Percentiles rank a stretch among this genome's conserved stretches.
Conservation (phyloP, 2,329 filamentous ascomycete species). For the Colletotrichum sp. region DNA sequence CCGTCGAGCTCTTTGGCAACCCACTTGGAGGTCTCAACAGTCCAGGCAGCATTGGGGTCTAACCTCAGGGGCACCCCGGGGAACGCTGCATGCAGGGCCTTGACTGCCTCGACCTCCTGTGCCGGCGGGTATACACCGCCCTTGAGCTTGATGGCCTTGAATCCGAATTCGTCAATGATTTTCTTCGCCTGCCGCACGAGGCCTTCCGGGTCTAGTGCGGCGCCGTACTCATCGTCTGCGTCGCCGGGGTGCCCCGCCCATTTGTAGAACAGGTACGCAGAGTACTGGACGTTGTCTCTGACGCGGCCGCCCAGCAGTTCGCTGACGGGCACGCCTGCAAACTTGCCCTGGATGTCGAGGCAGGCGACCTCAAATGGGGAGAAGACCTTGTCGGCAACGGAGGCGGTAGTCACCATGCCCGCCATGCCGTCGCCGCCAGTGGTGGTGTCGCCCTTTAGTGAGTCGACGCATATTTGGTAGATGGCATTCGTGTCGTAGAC, state of each 20-base stretch:
- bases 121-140: slow-evolving; percentile 45
- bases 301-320: slow-evolving; percentile 44
- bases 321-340: slow-evolving; percentile 41
- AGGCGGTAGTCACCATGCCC: slow-evolving; percentile 46
- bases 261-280: slow-evolving; percentile 49
- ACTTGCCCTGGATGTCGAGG: slow-evolving; percentile 45
- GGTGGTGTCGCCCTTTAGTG: slow-evolving; percentile 47
- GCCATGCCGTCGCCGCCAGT: slow-evolving; percentile 70
- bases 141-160: slow-evolving; percentile 48
- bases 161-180: slow-evolving; percentile 46
- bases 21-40: slow-evolving; percentile 42
- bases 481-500: slow-evolving; percentile 76
- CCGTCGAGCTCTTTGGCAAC: slow-evolving; percentile 40
- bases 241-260: slow-evolving; percentile 45
- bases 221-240: slow-evolving; percentile 42
- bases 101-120: slow-evolving; percentile 43
- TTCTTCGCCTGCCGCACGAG: slow-evolving; percentile 38
- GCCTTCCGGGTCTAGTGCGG: slow-evolving; percentile 38
- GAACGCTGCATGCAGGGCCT: slow-evolving; percentile 40
- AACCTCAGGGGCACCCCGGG: slow-evolving; percentile 39
- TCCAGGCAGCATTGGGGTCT: slow-evolving; percentile 44
- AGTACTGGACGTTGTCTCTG: slow-evolving; percentile 44
- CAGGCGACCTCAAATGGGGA: slow-evolving; percentile 48
- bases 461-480: slow-evolving; percentile 82
- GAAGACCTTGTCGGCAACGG: slow-evolving; percentile 44